Conservation (phyloP, 2,329 filamentous ascomycete species). For the Penicillium corylophilum region DNA sequence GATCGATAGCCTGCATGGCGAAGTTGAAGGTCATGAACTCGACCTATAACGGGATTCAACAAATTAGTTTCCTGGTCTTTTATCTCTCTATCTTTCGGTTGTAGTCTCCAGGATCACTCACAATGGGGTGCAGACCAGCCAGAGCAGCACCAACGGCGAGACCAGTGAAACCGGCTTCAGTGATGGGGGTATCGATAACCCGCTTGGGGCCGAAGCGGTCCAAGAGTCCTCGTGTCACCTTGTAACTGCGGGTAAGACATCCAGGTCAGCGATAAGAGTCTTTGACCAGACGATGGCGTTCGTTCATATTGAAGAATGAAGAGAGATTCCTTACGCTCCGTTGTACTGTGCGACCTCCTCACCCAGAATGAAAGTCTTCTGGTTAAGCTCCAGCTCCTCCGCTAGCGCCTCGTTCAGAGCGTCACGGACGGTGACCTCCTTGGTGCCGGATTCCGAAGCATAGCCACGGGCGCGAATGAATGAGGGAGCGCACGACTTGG, state of each 20-base stretch:
- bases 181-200: constrained; percentile 98
- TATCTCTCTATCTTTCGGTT: not conserved
- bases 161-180: constrained; percentile 92
- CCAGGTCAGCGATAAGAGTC: constrained; percentile 37
- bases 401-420: constrained; percentile 96
- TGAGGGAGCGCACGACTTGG: constrained; percentile 50
- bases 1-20: constrained; percentile 99
- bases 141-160: constrained; percentile 92
- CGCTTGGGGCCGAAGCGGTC: constrained; percentile 97
- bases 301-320: constrained; percentile 3
- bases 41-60: constrained; percentile 56
- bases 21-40: constrained; percentile 99
- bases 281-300: not conserved
- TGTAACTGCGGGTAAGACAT: constrained; percentile 62
- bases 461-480: constrained; percentile 54
- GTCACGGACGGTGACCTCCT: constrained; percentile 96
- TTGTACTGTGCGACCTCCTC: constrained; percentile 99
- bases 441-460: constrained; percentile 62
- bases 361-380: constrained; percentile 92
- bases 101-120: constrained; percentile 52
- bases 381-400: constrained; percentile 91
- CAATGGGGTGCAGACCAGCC: constrained; percentile 88
- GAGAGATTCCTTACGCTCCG: constrained; percentile 65
- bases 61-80: constrained; percentile 7
- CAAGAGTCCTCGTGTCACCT: constrained; percentile 95